These are phyloP conservation scores for Podila clonocystis DNA, from an alignment of 192 early-diverging fungal genomes.

Conservation along the genomic window DNA sequence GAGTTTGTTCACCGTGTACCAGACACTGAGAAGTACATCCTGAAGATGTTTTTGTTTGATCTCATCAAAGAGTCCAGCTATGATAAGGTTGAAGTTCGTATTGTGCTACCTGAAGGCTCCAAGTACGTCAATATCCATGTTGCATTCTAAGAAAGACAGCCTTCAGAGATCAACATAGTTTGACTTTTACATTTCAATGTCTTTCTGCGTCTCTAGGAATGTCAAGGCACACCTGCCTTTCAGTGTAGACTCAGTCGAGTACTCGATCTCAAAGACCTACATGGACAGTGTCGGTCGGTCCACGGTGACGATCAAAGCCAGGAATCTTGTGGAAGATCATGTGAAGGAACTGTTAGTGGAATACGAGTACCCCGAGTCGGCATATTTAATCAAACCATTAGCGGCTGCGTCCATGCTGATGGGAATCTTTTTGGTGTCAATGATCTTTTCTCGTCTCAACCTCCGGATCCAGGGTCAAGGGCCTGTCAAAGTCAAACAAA, in stretches of 20 bases:
- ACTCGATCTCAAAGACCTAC: slow-evolving; percentile 75
- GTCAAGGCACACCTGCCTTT: slow-evolving; percentile 75
- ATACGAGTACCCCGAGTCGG: slow-evolving; percentile 57
- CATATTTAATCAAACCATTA: slow-evolving; percentile 72
- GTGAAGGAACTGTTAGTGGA: slow-evolving; percentile 58
- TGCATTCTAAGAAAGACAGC: no score
- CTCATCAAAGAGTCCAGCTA: slow-evolving; percentile 71
- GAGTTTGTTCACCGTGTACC: slow-evolving; percentile 68
- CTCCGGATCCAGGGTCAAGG: slow-evolving; percentile 53
- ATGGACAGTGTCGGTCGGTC: slow-evolving; percentile 92
- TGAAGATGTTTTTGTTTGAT: slow-evolving; percentile 80
- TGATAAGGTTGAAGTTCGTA: slow-evolving; percentile 69
- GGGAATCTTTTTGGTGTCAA: slow-evolving; percentile 63
- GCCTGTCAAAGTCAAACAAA: background rate
- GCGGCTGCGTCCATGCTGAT: slow-evolving; percentile 61
- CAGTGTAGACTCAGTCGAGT: slow-evolving; percentile 59
- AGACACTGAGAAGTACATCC: slow-evolving; percentile 57
- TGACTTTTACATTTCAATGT: background rate
- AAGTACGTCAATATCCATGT: slow-evolving; percentile 54
- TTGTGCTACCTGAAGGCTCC: slow-evolving; percentile 95
- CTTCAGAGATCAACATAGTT: no score
- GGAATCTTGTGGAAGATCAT: slow-evolving; percentile 81
- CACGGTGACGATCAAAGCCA: slow-evolving; percentile 71
- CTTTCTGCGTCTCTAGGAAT: slow-evolving; percentile 65
- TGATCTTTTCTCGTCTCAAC: slow-evolving; percentile 63